phyloP scores from a whole-genome alignment of 495 filamentous ascomycete species.

The Mytilinidion resinicola region DNA sequence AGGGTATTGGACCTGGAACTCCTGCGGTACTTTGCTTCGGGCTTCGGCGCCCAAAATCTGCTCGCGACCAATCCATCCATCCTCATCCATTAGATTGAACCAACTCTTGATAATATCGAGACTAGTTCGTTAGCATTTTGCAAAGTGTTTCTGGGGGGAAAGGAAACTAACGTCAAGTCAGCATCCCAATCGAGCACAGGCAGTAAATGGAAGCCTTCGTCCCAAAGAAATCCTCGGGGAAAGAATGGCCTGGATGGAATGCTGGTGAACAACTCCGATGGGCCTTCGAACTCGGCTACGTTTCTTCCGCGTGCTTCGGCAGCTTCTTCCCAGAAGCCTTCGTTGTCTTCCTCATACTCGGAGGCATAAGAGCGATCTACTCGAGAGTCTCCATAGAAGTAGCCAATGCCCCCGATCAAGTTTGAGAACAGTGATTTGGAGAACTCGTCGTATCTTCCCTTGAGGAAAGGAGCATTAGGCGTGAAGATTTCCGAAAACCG shows the following conservation, averaged over 20 bases:
- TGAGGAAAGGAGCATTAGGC: slow-evolving; percentile 68
- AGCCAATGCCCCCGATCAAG: slow-evolving; percentile 88
- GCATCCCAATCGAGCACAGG: slow-evolving; percentile 91
- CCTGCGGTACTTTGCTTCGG: slow-evolving; percentile 87
- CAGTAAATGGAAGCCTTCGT: slow-evolving; percentile 93
- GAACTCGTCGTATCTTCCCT: slow-evolving; percentile 68
- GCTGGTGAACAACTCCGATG: slow-evolving; percentile 84
- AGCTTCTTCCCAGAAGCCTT: slow-evolving; percentile 95
- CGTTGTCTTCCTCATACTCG: slow-evolving; percentile 93
- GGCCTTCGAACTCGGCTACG: slow-evolving; percentile 65
- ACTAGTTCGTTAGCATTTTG: slow-evolving; percentile 25
- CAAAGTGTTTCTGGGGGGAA: background rate
- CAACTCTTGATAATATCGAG: slow-evolving; percentile 92
- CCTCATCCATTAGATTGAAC: slow-evolving; percentile 92
- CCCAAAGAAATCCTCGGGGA: slow-evolving; percentile 93
- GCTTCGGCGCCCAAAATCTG: slow-evolving; percentile 95
- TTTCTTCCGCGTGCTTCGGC: slow-evolving; percentile 62
- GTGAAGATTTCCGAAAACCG: slow-evolving; percentile 68
- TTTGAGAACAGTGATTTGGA: slow-evolving; percentile 90
- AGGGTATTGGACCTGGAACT: slow-evolving; percentile 95
- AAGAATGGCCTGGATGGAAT: slow-evolving; percentile 95
- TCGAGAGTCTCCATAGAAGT: slow-evolving; percentile 80
- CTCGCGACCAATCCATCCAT: slow-evolving; percentile 96
- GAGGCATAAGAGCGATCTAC: slow-evolving; percentile 85
- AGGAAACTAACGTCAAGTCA: slow-evolving; percentile 61